These are phyloP conservation scores for Apiospora arundinis DNA, from an alignment of 2,329 filamentous ascomycete species.

Conservation along the genomic window DNA sequence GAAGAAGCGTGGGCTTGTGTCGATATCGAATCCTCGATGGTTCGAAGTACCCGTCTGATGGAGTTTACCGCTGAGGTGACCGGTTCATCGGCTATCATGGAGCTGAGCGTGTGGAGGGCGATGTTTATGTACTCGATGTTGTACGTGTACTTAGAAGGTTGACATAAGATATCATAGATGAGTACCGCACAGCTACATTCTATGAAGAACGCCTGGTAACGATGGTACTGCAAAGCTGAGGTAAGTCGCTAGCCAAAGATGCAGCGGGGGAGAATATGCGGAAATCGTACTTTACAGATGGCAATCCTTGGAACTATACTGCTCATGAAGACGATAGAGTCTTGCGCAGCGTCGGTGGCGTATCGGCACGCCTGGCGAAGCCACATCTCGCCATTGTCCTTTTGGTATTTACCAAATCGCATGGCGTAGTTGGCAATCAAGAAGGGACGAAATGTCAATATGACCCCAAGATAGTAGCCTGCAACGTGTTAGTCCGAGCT, in stretches of 20 bases:
- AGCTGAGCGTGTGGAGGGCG: constrained; percentile 33
- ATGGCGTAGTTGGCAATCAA: constrained; percentile 34
- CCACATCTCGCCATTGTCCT: constrained; percentile 34
- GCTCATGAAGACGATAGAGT: constrained; percentile 33
- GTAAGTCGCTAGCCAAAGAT: neutral
- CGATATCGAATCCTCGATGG: constrained; percentile 34
- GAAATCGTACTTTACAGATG: constrained; percentile 23
- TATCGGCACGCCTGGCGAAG: constrained; percentile 38
- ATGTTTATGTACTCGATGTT: constrained; percentile 38
- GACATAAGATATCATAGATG: constrained; percentile 37
- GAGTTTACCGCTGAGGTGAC: constrained; percentile 30
- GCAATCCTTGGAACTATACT: constrained; percentile 26
- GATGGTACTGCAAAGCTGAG: neutral
- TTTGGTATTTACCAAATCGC: constrained; percentile 22
- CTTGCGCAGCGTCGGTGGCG: constrained; percentile 39
- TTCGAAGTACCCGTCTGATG: constrained; percentile 29
- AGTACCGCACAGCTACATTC: constrained; percentile 39
- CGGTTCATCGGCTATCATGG: constrained; percentile 33
- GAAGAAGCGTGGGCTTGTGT: constrained; percentile 27
- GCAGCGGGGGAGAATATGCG: too few relatives aligned
- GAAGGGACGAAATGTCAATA: constrained; percentile 36
- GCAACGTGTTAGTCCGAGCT: neutral
- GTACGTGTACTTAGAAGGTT: constrained; percentile 38
- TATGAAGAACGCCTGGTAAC: constrained; percentile 38
- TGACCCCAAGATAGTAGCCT: constrained; percentile 33